Base-by-base conservation (phyloP, 371 early-diverging fungal genomes). In the Dipsacomyces acuminosporus region DNA sequence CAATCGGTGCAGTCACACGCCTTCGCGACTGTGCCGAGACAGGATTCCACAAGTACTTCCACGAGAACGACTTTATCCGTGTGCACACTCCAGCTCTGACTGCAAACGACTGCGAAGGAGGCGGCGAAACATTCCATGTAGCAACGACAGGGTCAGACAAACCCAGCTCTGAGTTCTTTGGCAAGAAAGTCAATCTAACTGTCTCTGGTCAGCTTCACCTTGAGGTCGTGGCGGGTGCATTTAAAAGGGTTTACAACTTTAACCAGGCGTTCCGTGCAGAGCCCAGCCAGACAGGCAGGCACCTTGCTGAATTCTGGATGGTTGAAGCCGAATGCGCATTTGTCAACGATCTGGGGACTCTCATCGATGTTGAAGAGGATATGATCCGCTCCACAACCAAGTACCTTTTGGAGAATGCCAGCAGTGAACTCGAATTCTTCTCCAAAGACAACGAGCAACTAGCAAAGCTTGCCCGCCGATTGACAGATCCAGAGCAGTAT, bases 231-330 rank as follows among this genome's bases (percentile, higher is more conserved):
- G 85, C 89, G 0, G 76, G 78, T 0, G 84, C 89, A 0, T 65
- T 91, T 48, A 81, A 86, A 1, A 76, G 93, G 4, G 94, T 93
- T 0, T 96, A 90, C 70, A 89, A 91, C 0, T 77, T 96, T 66
- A 82, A 86, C 1, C 96, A 93, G 8, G 79, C 85, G 0, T 96
- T 96, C 59, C 77, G 96, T 20, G 96, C 96, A 2, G 96, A 96
- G 59, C 80, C 82, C 22, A 86, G 89, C 2, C 64, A 83, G 56
- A 84, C 93, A 0, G 85, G 87, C 1, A 82, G 93, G 6, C 96
- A 96, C 59, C 59, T 96, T 18, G 86, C 94, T 1, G 96, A 96
- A 62, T 96, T 96, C 55, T 93, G 90, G 88, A 96, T 96, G 96
- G 62, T 91, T 25, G 96, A 96, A 64, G 93, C 91, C 0, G 95